Evolutionary conservation across 331 rosid species (phyloP).

Genomic region (Quercus lobata): DNA sequence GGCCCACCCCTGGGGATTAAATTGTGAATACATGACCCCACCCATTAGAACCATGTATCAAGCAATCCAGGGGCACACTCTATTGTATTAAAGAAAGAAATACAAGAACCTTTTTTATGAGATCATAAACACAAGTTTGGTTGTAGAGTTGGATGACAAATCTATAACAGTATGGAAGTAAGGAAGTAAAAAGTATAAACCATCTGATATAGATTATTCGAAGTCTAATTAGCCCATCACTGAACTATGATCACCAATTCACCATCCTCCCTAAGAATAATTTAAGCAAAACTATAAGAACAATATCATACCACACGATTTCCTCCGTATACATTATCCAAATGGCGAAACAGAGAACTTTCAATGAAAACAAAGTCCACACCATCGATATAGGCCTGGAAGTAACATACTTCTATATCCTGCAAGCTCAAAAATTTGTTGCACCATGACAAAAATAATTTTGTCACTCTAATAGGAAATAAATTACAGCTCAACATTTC

Average conservation of each 20-base stretch:
- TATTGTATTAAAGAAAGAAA: background rate
- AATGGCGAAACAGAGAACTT: slow-evolving; percentile 45
- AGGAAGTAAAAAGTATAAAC: background rate
- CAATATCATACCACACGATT: slow-evolving; percentile 57
- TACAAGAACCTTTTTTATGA: background rate
- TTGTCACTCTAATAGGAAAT: background rate
- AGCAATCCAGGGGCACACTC: too few relatives aligned
- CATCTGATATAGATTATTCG: background rate
- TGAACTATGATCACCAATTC: background rate
- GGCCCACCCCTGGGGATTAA: too few relatives aligned
- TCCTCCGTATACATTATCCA: slow-evolving; percentile 69
- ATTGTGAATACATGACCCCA: too few relatives aligned
- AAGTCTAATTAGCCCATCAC: background rate
- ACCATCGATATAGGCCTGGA: slow-evolving; percentile 76
- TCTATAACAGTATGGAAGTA: background rate
- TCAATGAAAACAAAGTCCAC: slow-evolving; percentile 88
- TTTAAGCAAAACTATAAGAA: slow-evolving; percentile 8
- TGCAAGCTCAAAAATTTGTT: slow-evolving; percentile 38
- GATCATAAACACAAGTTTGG: background rate
- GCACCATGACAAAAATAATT: slow-evolving; percentile 10
- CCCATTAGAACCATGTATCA: too few relatives aligned
- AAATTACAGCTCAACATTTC: slow-evolving; percentile 16
- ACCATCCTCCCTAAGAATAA: slow-evolving; percentile 1
- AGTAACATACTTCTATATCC: slow-evolving; percentile 78
- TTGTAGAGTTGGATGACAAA: background rate